Conservation (phyloP, 1,139 yeast genomes). For the Candida tunisiensis region DNA sequence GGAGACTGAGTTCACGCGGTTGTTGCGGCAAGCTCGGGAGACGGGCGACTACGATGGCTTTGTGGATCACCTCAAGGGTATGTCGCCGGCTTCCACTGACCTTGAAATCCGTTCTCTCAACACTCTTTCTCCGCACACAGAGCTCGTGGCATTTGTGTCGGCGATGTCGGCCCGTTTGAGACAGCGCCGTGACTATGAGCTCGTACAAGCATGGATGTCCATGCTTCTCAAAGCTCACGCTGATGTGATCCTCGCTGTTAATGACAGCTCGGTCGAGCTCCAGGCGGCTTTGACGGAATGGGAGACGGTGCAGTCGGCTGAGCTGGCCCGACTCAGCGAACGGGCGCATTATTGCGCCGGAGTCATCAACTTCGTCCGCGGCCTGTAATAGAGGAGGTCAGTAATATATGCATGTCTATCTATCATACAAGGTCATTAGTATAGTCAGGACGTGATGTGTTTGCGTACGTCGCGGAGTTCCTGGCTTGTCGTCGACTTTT, state of each 20-base stretch:
- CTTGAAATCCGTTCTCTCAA: slow-evolving; percentile 72
- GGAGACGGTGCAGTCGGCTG: slow-evolving; percentile 27
- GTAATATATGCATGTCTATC: background rate
- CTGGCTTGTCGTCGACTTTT: too few relatives aligned
- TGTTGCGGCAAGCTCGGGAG: slow-evolving; percentile 44
- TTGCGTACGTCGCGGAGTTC: slow-evolving; percentile 1
- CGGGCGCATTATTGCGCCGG: slow-evolving; percentile 74
- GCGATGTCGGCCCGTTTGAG: slow-evolving; percentile 47
- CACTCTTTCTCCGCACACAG: slow-evolving; percentile 42
- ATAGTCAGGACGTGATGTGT: background rate
- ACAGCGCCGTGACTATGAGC: slow-evolving; percentile 47
- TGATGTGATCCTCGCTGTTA: slow-evolving; percentile 35
- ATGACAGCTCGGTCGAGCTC: slow-evolving; percentile 13
- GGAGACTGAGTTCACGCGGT: slow-evolving; percentile 60
- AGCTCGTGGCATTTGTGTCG: slow-evolving; percentile 44
- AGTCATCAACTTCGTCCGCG: slow-evolving; percentile 44
- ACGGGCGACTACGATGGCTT: slow-evolving; percentile 30
- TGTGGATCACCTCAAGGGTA: slow-evolving; percentile 34
- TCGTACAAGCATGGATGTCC: slow-evolving; percentile 62
- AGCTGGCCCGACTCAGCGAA: slow-evolving; percentile 40
- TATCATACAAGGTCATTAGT: background rate
- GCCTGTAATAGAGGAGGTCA: slow-evolving; percentile 3
- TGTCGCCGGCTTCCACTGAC: slow-evolving; percentile 71
- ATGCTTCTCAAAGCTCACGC: slow-evolving; percentile 67
- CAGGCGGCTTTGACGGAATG: slow-evolving; percentile 31